Evolutionary conservation across 1,284 basidiomycete genomes (phyloP).

Genomic region (Cutaneotrichosporon mucoides): DNA sequence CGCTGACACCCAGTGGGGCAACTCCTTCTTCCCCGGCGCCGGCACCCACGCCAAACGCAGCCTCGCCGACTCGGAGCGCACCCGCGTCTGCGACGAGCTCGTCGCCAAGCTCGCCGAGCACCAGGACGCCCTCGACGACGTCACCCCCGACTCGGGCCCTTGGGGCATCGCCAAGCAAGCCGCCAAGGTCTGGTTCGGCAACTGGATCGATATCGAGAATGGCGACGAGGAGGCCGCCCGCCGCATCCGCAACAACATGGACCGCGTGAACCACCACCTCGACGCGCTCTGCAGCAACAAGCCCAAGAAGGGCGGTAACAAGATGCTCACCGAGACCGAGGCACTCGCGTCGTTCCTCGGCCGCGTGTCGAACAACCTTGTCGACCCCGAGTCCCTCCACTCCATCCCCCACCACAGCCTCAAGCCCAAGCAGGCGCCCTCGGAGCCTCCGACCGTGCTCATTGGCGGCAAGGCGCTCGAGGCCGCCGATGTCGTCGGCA

Average conservation of each 20-base stretch:
- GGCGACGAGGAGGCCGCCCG: constrained; percentile 17
- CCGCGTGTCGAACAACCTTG: constrained; percentile 26
- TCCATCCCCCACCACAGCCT: constrained; percentile 35
- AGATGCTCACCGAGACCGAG: constrained; percentile 32
- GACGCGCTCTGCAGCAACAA: constrained; percentile 28
- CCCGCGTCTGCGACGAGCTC: constrained; percentile 23
- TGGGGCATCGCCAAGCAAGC: constrained; percentile 43
- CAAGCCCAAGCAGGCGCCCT: constrained; percentile 39
- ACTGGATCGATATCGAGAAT: constrained; percentile 15
- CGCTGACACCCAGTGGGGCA: constrained; percentile 55
- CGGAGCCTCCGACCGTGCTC: constrained; percentile 43
- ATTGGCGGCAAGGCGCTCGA: constrained; percentile 41
- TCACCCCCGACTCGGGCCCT: constrained; percentile 64
- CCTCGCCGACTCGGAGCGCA: constrained; percentile 15
- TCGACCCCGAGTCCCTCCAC: constrained; percentile 24
- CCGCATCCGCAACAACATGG: constrained; percentile 24
- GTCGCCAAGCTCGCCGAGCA: constrained; percentile 20
- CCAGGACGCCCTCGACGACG: constrained; percentile 20
- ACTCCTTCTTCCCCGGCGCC: constrained; percentile 47
- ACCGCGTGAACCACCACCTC: constrained; percentile 32
- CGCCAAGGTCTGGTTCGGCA: constrained; percentile 33
- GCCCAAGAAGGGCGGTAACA: constrained; percentile 8
- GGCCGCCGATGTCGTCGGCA: constrained; percentile 55
- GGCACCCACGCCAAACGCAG: constrained; percentile 10
- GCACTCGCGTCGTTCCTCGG: constrained; percentile 43